Evolutionary conservation across 257 asterid species (phyloP), one percentile per base, ranked within the genome.

Genomic region (Solanum bulbocastanum): DNA sequence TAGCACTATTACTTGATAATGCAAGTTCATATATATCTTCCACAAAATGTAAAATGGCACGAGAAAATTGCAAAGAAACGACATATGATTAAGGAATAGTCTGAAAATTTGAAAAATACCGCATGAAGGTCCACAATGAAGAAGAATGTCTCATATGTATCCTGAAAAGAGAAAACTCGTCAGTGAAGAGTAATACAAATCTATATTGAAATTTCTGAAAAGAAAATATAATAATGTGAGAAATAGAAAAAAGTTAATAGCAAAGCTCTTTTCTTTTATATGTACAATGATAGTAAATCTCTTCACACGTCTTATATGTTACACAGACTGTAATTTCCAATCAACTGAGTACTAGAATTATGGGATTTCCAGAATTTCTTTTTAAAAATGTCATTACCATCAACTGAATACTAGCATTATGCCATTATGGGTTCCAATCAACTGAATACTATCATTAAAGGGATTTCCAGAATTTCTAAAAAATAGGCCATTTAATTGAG

Each of bases 111-210:
- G 79, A 86, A 87, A 58, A 85, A 87, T 95, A 97, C 99, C 97
- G 99, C 99, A 89, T 97, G 99, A 87, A 97, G 99, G 91, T 97
- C 99, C 93, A 97, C 99, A 69, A 97, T 96, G 93, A 97, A 95
- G 92, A 94, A 97, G 86, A 96, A 93, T 6, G 99, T 97, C 86
- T 96, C 99, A 13, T 94, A 93, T 22, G 92, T 90, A 90, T 97
- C 92, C 99, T 97, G 99, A 96, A 93, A 88, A 82, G 87, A 91
- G 86, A 71, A 89, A 90, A 91, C 58, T 66, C 69, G 0, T 1
- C 40, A 0, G 6, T 81, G 85, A 46, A 87, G 86, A 84, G 42
- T 25, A 36, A 36, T 82, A 10, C 62, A 78, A 78, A 15, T 78
- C 37, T 15, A 13, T 39, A 42, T 78, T 78, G 37, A 6, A 42